phyloP scores from a whole-genome alignment of 805 yeast genomes.

The Pichia thaimueangensis region DNA sequence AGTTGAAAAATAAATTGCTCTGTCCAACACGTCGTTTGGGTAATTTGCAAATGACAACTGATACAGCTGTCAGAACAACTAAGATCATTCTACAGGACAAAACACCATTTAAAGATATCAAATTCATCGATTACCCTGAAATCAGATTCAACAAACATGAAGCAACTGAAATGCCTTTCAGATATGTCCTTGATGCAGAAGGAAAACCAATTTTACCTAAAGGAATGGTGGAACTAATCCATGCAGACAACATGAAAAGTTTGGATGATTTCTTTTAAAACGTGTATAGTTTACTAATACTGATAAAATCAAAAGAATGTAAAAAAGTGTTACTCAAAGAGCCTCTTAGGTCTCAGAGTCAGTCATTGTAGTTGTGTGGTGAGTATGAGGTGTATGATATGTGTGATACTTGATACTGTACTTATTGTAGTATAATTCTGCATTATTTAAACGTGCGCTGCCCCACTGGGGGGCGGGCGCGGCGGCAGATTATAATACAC shows the following conservation, averaged over 20 bases:
- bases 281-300: background rate
- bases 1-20: conserved; percentile 72
- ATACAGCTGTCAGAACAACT: conserved; percentile 92
- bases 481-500: too few relatives aligned
- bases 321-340: too few relatives aligned
- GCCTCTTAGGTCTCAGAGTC: too few relatives aligned
- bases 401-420: too few relatives aligned
- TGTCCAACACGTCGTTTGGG: conserved; percentile 86
- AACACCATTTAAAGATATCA: conserved; percentile 59
- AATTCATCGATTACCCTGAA: conserved; percentile 90
- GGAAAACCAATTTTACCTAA: conserved; percentile 80
- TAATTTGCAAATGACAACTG: conserved; percentile 91
- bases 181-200: conserved; percentile 64
- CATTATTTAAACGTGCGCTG: too few relatives aligned
- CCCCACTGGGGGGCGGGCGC: too few relatives aligned
- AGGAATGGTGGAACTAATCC: conserved; percentile 85
- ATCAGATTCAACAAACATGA: conserved; percentile 82
- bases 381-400: too few relatives aligned
- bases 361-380: too few relatives aligned
- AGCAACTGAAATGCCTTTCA: conserved; percentile 96
- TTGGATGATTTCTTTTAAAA: conserved; percentile 56
- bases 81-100: conserved; percentile 61
- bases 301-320: background rate
- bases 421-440: too few relatives aligned
- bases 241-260: conserved; percentile 77